Conservation (phyloP, 306 rosid species). For the barrel medic (Medicago truncatula) region MtrunA17r5.0-ANR NC_053047.1:35528001-35528500, state of each 20-base stretch:
- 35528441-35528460: too few species aligned
- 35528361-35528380: too few species aligned
- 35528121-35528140: conserved; percentile 43
- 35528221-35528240: conserved; percentile 58
- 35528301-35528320: conserved; percentile 70
- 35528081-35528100: conserved; percentile 82
- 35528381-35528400: neutral
- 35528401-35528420: neutral
- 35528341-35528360: neutral
- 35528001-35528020: conserved; percentile 89
- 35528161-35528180: neutral
- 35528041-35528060: conserved; percentile 76
- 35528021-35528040: conserved; percentile 60
- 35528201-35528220: conserved; percentile 18
- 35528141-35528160: neutral
- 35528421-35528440: too few species aligned
- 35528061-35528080: conserved; percentile 66
- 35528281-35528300: conserved; percentile 77
- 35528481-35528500: too few species aligned
- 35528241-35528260: conserved; percentile 52
- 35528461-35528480: too few species aligned
- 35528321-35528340: neutral
- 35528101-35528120: conserved; percentile 54
- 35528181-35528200: neutral
- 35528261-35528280: conserved; percentile 54